Percentiles rank a stretch among this genome's conserved stretches.
Conservation (phyloP, 352 stramenopile genomes). For the Phytophthora quininea region DNA sequence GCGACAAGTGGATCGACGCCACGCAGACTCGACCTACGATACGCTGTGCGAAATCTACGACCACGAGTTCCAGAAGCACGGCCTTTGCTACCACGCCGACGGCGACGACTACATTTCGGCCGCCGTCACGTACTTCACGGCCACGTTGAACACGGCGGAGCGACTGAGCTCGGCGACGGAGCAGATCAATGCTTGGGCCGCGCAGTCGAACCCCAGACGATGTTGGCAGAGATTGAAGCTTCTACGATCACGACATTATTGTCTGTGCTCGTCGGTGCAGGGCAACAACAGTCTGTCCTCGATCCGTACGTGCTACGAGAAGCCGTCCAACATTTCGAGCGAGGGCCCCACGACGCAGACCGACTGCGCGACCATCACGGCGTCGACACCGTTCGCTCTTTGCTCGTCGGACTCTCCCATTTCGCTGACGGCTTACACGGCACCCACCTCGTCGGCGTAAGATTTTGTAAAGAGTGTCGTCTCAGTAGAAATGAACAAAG, state of each 20-base stretch:
- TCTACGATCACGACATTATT: constrained; percentile 64
- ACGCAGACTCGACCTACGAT: constrained; percentile 64
- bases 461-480: not conserved
- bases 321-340: constrained; percentile 37
- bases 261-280: constrained; percentile 74
- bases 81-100: constrained; percentile 69
- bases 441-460: constrained; percentile 17
- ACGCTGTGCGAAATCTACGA: constrained; percentile 83
- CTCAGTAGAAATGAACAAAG: not conserved
- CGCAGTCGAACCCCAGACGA: constrained; percentile 36
- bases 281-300: too few relatives aligned
- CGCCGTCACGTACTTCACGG: constrained; percentile 70
- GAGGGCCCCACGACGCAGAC: constrained; percentile 52
- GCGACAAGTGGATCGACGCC: constrained; percentile 68
- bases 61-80: constrained; percentile 89
- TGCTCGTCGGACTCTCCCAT: constrained; percentile 52
- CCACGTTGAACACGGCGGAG: constrained; percentile 59
- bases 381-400: constrained; percentile 50
- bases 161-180: constrained; percentile 42
- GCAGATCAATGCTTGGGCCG: constrained; percentile 69
- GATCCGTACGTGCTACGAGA: constrained; percentile 73
- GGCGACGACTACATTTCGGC: constrained; percentile 57
- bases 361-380: constrained; percentile 50
- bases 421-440: constrained; percentile 50
- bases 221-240: constrained; percentile 46